Percentiles rank a stretch among this genome's conserved stretches.
phyloP scores from a whole-genome alignment of 768 basidiomycete genomes.

The Holtermannia corniformis region DNA sequence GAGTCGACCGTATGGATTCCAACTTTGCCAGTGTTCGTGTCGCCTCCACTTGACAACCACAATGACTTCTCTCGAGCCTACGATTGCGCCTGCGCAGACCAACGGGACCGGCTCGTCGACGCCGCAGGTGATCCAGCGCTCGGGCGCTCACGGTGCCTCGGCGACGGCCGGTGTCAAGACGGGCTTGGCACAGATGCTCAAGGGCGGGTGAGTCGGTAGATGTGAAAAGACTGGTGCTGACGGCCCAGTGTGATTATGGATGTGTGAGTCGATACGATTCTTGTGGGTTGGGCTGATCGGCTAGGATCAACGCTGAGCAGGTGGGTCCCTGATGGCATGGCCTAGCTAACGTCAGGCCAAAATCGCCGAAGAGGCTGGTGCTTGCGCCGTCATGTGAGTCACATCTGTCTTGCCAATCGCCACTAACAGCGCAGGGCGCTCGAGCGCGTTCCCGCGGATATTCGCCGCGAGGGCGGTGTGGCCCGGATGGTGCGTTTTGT shows the following conservation, averaged over 20 bases:
- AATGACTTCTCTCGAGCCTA: constrained; percentile 24
- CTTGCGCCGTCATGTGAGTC: constrained; percentile 81
- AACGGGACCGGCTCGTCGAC: constrained; percentile 24
- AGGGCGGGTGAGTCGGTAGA: constrained; percentile 42
- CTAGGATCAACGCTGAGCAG: constrained; percentile 24
- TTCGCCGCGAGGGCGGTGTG: constrained; percentile 82
- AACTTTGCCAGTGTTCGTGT: not conserved
- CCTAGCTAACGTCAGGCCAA: constrained; percentile 53
- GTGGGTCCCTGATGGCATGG: not conserved
- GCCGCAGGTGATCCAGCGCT: constrained; percentile 16
- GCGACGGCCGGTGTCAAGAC: constrained; percentile 59
- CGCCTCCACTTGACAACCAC: not conserved
- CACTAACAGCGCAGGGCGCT: not conserved
- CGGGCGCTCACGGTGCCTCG: constrained; percentile 20
- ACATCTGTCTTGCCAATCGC: not conserved
- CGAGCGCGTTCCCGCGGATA: constrained; percentile 90
- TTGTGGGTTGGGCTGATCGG: constrained; percentile 16
- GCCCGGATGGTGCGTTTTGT: constrained; percentile 74
- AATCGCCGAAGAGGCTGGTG: constrained; percentile 94
- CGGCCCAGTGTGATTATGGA: constrained; percentile 57
- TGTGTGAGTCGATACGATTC: constrained; percentile 52
- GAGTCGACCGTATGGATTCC: not conserved
- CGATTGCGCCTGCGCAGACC: constrained; percentile 22
- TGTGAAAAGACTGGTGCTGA: constrained; percentile 1
- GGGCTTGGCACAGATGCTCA: constrained; percentile 93